These are phyloP conservation scores for Benincasa hispida DNA, from an alignment of 306 rosid species.

Conservation along the genomic window DNA sequence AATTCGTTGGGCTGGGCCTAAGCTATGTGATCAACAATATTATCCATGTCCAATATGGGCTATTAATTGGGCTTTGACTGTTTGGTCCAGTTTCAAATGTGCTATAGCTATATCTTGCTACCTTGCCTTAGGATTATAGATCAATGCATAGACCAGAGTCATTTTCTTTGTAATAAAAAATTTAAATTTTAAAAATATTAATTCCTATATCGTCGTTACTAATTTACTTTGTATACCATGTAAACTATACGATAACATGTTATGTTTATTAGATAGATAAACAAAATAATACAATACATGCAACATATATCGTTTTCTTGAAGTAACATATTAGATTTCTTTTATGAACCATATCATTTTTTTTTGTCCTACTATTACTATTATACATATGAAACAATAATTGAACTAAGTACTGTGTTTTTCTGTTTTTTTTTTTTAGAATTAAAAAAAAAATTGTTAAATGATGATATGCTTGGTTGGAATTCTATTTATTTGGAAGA, in stretches of 20 bases:
- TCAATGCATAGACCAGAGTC: background rate
- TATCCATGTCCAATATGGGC: too few relatives aligned
- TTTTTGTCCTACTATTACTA: background rate
- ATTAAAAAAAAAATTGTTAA: background rate
- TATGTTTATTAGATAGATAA: background rate
- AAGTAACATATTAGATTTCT: background rate
- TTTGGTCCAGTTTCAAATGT: background rate
- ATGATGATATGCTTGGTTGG: background rate
- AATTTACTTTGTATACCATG: too few relatives aligned
- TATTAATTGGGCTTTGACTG: background rate
- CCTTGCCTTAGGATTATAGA: background rate
- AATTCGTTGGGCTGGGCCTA: too few relatives aligned
- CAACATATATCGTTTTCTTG: background rate
- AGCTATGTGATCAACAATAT: too few relatives aligned
- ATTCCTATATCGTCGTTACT: too few relatives aligned
- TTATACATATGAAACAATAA: background rate
- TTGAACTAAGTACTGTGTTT: background rate
- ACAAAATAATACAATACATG: background rate
- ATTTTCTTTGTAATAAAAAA: too few relatives aligned
- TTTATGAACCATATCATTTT: background rate
- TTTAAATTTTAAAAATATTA: too few relatives aligned
- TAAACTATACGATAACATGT: background rate
- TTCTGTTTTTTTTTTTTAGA: background rate
- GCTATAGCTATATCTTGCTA: background rate
- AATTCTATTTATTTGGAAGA: constrained; percentile 6